Percentiles rank a stretch among this genome's conserved stretches.
phyloP scores from a whole-genome alignment of 305 asterid genomes.

The Fraxinus greggii region DNA sequence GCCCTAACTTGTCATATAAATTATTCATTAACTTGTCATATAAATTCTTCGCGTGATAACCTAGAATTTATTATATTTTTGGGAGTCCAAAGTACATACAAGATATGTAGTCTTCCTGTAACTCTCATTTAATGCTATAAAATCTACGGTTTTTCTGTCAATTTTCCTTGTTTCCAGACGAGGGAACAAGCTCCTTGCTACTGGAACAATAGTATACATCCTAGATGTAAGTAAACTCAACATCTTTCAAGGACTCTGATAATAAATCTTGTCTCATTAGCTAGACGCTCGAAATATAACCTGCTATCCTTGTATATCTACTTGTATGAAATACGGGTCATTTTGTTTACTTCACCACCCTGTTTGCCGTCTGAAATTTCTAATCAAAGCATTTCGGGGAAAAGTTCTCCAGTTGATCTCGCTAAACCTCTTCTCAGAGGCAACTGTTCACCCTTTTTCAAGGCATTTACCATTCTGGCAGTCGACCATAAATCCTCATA shows the following conservation, averaged over 20 bases:
- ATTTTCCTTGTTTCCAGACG: constrained; percentile 30
- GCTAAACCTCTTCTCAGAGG: background rate
- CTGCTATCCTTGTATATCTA: background rate
- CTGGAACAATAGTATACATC: constrained; percentile 29
- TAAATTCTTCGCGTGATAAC: background rate
- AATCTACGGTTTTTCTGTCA: constrained; percentile 10
- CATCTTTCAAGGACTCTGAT: background rate
- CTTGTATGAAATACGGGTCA: background rate
- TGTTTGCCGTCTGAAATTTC: background rate
- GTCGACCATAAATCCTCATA: background rate
- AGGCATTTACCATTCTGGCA: background rate
- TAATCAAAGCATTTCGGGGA: background rate
- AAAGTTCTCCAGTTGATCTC: background rate
- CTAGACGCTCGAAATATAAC: background rate
- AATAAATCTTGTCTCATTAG: background rate
- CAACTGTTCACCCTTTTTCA: background rate
- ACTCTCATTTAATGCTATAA: background rate
- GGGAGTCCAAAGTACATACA: background rate
- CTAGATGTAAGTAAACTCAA: constrained; percentile 38
- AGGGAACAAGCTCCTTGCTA: constrained; percentile 36
- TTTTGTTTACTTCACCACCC: background rate
- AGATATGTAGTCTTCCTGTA: background rate
- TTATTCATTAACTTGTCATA: background rate
- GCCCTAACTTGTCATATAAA: background rate
- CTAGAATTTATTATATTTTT: background rate